These are phyloP conservation scores for Claviceps arundinis DNA, from an alignment of 2,329 filamentous ascomycete genomes.

Conservation along the genomic window DNA sequence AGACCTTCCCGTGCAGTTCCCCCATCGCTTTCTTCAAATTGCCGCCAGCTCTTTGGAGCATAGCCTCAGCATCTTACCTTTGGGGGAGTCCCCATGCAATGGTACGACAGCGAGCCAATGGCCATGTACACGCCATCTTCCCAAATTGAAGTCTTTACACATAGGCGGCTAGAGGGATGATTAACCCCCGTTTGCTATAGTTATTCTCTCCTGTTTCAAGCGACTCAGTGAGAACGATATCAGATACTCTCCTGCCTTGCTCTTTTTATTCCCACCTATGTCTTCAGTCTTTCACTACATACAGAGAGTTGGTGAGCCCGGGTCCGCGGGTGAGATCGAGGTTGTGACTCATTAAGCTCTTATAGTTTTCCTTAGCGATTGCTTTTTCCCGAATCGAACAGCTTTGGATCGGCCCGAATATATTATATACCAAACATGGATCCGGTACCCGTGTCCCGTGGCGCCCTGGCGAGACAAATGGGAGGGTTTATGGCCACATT, in stretches of 20 bases:
- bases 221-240: conserved; percentile 1
- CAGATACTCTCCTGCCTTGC: background rate
- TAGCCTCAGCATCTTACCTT: conserved; percentile 9
- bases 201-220: background rate
- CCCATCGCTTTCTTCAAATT: conserved; percentile 7
- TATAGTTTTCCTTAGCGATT: conserved; percentile 12
- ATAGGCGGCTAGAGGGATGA: conserved; percentile 10
- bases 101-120: conserved; percentile 4
- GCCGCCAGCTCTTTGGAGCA: conserved; percentile 9
- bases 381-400: conserved; percentile 8
- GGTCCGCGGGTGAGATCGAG: too few relatives aligned
- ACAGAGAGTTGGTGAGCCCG: too few relatives aligned
- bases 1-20: conserved; percentile 1
- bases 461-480: conserved; percentile 9
- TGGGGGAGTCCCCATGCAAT: conserved; percentile 10
- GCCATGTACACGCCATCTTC: conserved; percentile 10
- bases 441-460: background rate
- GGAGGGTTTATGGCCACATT: conserved; percentile 16
- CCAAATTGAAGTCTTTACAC: conserved; percentile 17
- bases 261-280: too few relatives aligned
- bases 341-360: background rate
- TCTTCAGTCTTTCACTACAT: too few relatives aligned
- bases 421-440: conserved; percentile 14
- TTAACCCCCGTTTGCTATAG: too few relatives aligned
- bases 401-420: conserved; percentile 5